Base-by-base conservation (phyloP, 129 eudicot genomes). In the Heracleum sosnowskyi region DNA sequence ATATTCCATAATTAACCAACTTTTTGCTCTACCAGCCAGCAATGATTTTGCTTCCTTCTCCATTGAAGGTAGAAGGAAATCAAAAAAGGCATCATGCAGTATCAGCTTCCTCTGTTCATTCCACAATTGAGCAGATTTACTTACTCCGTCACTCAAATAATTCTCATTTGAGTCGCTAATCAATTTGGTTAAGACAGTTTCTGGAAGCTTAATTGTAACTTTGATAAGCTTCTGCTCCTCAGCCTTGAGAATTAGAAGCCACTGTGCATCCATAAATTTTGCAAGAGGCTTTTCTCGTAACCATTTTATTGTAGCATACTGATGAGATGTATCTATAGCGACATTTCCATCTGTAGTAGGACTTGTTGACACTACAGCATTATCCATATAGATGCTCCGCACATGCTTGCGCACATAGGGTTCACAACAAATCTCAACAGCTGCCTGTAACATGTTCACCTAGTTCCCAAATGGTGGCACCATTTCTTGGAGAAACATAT, bases 391-490 rank as follows among this genome's bases (percentile, higher is more conserved):
- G 82, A 89, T 90, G 81, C 94, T 90, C 62, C 99, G 97, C 37
- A 95, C 96, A 76, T 95, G 97, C 70, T 83, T 90, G 73, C 95
- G 82, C 16, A 95, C 97, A 76, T 81, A 78, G 35, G 99, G 97
- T 78, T 95, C 99, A 73, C 97, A 92, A 77, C 99, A 86, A 75
- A 95, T 95, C 88, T 95, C 99, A 69, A 92, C 91, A 36, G 99
- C 90, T 20, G 99, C 99, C 98, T 90, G 81, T 28, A 86, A 83
- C 45, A 79, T 51, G 62, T 5, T 5, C 26, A 26, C 62, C 20
- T 20, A 4, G 20, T 18, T 51, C 60, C 98, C 98, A 90, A 57
- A 89, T 28, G 5, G 97, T 91, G 0, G 90, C 91, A 16, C 98
- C 98, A 37, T 81, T 81, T 82, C 97, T 85, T 70, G 97, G 98